Percentiles rank a stretch among this genome's conserved stretches.
These are phyloP conservation scores for Pythium plurisporium DNA, from an alignment of 352 stramenopile genomes.

Conservation along the genomic window DNA sequence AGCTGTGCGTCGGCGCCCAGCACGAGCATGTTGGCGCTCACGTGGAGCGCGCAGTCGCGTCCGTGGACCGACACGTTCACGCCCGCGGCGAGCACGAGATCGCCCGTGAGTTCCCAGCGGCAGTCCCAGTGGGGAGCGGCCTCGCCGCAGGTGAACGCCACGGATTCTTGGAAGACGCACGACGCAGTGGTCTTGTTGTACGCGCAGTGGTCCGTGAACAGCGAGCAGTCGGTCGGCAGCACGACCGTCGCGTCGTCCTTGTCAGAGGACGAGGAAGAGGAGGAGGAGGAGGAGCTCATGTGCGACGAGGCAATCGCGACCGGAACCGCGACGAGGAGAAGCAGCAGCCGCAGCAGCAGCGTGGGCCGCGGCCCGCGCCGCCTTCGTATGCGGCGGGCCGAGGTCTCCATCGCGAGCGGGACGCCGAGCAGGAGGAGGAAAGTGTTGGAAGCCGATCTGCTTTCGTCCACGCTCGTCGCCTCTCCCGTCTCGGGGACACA, in stretches of 20 bases:
- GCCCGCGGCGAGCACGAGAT: constrained; percentile 35
- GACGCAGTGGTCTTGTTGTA: constrained; percentile 49
- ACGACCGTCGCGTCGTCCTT: not conserved
- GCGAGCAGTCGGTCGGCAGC: constrained; percentile 29
- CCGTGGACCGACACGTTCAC: constrained; percentile 40
- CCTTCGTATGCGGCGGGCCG: too few relatives aligned
- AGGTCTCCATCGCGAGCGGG: too few relatives aligned
- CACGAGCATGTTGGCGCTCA: constrained; percentile 55
- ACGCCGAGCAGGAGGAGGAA: too few relatives aligned
- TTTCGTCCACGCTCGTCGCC: too few relatives aligned
- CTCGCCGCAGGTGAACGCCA: constrained; percentile 34
- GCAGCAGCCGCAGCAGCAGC: not conserved
- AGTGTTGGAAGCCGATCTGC: too few relatives aligned
- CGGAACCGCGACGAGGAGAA: not conserved
- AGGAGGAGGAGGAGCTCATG: not conserved
- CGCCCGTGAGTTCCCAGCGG: constrained; percentile 57
- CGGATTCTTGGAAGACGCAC: constrained; percentile 41
- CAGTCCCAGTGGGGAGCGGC: constrained; percentile 19
- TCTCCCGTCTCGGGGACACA: constrained; percentile 1
- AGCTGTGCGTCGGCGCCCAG: constrained; percentile 32
- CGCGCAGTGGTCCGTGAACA: too few relatives aligned
- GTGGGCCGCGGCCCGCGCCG: not conserved
- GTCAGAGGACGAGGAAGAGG: not conserved
- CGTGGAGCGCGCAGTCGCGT: constrained; percentile 49
- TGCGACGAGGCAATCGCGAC: not conserved